Evolutionary conservation across 1,139 yeast species (phyloP), one percentile per base, ranked within the genome.

Genomic region (Yamadazyma sp.): DNA sequence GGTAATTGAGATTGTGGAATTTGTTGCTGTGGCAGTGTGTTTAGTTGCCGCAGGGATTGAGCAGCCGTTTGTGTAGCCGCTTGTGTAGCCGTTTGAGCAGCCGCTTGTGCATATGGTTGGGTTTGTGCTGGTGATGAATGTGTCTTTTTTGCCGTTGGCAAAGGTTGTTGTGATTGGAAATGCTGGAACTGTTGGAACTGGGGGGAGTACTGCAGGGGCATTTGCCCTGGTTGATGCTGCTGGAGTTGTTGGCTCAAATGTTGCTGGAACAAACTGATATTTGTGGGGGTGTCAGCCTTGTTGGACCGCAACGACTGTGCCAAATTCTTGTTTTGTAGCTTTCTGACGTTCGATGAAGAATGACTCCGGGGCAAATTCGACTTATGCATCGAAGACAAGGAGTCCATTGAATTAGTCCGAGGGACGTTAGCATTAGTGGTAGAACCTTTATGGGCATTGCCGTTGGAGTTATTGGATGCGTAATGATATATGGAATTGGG

Each of bases 251-350:
- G 46, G 24, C 33, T 44, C 38, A 54, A 37, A 35, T 48, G 48
- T 34, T 48, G 48, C 25, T 55, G 55, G 33, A 49, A 50, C 31
- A 52, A 33, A 3, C 41, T 38, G 10, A 63, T 60, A 40, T 66
- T 66, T 7, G 70, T 62, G 11, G 67, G 59, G 8, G 65, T 62
- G 43, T 66, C 72, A 18, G 49, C 46, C 35, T 49, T 56, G 38
- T 45, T 58, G n/a, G 57, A 47, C 30, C 73, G 54, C 35, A 66
- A 47, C 22, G 55, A 53, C 36, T 59, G 59, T 25, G 55, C 65
- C 50, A 66, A 54, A 38, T 46, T 50, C 18, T 40, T 39, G 37
- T 48, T 44, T 37, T 55, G 60, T 27, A 46, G 47, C 31, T 45
- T 50, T 37, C 57, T 55, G 27, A 59, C 39, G 40, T 61, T 62